Percentiles rank a stretch among this genome's conserved stretches.
Conservation (phyloP, 1,284 basidiomycete species). For the Naganishia cerealis region DNA sequence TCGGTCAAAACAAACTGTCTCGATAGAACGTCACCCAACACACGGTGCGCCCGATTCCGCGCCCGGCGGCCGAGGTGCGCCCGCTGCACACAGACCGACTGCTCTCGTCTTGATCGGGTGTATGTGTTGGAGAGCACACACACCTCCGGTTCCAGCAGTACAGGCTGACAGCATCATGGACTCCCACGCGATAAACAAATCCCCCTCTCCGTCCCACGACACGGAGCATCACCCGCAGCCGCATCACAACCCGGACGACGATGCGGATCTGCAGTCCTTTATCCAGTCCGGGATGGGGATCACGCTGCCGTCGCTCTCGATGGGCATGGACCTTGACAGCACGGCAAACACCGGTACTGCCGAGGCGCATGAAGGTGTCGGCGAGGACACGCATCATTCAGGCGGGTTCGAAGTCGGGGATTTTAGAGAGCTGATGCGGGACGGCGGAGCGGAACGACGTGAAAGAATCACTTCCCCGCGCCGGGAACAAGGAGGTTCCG, state of each 20-base stretch:
- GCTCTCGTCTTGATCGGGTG: not conserved
- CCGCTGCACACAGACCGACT: not conserved
- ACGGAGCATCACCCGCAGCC: constrained; percentile 1
- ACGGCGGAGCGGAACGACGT: constrained; percentile 1
- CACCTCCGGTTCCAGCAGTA: too few relatives aligned
- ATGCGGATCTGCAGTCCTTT: constrained; percentile 16
- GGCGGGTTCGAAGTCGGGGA: constrained; percentile 8
- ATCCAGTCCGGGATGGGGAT: constrained; percentile 27
- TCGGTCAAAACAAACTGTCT: constrained; percentile 19
- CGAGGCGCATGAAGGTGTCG: not conserved
- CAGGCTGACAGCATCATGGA: not conserved
- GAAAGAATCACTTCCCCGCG: not conserved
- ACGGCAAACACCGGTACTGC: not conserved
- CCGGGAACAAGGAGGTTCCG: not conserved
- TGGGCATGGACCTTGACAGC: constrained; percentile 2
- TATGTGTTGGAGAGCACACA: too few relatives aligned
- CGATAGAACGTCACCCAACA: constrained; percentile 22
- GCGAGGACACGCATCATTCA: not conserved
- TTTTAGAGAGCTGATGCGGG: constrained; percentile 18
- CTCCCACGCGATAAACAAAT: not conserved
- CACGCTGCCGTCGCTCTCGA: constrained; percentile 15
- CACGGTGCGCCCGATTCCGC: not conserved
- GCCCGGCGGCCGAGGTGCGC: too few relatives aligned
- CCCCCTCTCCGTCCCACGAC: not conserved
- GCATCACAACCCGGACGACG: constrained; percentile 13